phyloP scores from a whole-genome alignment of 139 green algal species.

The Pleodorina starrii region DNA sequence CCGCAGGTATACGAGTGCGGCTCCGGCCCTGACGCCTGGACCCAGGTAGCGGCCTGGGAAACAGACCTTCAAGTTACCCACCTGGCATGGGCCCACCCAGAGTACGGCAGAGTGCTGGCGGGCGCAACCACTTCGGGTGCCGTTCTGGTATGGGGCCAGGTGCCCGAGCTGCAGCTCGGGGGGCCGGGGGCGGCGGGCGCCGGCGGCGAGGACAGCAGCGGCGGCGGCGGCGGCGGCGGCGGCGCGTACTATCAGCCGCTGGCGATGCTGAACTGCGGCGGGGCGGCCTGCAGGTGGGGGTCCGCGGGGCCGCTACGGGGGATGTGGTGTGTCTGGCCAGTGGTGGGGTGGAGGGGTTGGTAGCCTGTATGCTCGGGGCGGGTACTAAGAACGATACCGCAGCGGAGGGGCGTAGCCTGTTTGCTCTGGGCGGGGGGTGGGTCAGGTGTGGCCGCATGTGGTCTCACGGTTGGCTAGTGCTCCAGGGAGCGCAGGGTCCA shows the following conservation, averaged over 20 bases:
- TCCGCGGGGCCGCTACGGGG: too few relatives aligned
- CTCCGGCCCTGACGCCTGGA: neutral
- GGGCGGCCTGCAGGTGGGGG: constrained; percentile 39
- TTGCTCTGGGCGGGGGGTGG: too few relatives aligned
- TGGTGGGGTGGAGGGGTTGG: too few relatives aligned
- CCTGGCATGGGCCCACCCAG: constrained; percentile 59
- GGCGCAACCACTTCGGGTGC: constrained; percentile 36
- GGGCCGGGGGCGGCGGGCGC: neutral
- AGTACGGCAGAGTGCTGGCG: constrained; percentile 54
- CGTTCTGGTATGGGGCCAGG: constrained; percentile 53
- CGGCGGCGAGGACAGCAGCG: neutral
- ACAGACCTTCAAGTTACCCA: neutral
- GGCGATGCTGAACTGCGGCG: constrained; percentile 31
- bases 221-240: neutral
- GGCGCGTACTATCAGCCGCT: constrained; percentile 14
- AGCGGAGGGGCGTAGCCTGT: too few relatives aligned
- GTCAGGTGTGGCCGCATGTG: too few relatives aligned
- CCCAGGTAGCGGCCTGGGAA: constrained; percentile 18
- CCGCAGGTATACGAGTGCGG: neutral
- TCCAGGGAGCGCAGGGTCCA: too few relatives aligned
- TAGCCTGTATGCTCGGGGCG: too few relatives aligned
- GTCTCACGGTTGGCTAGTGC: too few relatives aligned
- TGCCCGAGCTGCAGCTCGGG: constrained; percentile 26
- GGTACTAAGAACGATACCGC: too few relatives aligned
- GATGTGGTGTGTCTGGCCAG: too few relatives aligned